Evolutionary conservation across 805 yeast species (phyloP).

Genomic region (Helenozyma baotianmanensis): DNA sequence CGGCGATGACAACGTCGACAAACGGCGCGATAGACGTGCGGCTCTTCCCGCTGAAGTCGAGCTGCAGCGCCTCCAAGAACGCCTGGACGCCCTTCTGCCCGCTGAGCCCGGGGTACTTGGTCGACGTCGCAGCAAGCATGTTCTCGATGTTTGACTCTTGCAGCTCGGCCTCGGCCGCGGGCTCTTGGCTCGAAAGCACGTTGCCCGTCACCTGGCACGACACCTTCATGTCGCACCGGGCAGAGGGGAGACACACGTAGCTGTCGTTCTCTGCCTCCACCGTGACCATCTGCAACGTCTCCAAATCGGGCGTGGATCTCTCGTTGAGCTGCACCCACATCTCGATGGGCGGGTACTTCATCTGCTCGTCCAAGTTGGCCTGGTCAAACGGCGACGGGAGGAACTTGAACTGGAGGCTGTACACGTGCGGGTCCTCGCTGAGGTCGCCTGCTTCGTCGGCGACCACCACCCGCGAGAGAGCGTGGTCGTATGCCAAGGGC

Average conservation of each 20-base stretch:
- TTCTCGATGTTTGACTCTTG: constrained; percentile 8
- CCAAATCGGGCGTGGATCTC: constrained; percentile 32
- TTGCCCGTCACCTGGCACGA: constrained; percentile 35
- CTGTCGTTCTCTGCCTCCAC: constrained; percentile 43
- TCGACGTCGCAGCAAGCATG: constrained; percentile 18
- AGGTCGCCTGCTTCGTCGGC: constrained; percentile 12
- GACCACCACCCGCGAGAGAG: constrained; percentile 25
- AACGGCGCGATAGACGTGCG: constrained; percentile 35
- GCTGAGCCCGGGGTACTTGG: constrained; percentile 24
- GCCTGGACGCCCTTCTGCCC: constrained; percentile 39
- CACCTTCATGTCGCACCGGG: constrained; percentile 42
- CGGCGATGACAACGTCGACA: constrained; percentile 36
- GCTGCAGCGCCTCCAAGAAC: constrained; percentile 34
- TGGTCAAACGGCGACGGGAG: constrained; percentile 38
- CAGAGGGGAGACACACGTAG: constrained; percentile 39
- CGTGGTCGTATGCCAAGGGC: constrained; percentile 28
- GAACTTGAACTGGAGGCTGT: constrained; percentile 42
- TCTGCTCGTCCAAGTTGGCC: constrained; percentile 14
- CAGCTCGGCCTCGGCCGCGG: not conserved
- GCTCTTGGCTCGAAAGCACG: constrained; percentile 18
- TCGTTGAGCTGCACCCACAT: constrained; percentile 47
- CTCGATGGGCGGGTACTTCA: constrained; percentile 50
- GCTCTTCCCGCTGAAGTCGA: constrained; percentile 37
- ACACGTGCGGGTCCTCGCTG: constrained; percentile 21
- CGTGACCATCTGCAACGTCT: constrained; percentile 37